Conservation (phyloP, 73 alveolate species). For the Paramecium bursaria region DNA sequence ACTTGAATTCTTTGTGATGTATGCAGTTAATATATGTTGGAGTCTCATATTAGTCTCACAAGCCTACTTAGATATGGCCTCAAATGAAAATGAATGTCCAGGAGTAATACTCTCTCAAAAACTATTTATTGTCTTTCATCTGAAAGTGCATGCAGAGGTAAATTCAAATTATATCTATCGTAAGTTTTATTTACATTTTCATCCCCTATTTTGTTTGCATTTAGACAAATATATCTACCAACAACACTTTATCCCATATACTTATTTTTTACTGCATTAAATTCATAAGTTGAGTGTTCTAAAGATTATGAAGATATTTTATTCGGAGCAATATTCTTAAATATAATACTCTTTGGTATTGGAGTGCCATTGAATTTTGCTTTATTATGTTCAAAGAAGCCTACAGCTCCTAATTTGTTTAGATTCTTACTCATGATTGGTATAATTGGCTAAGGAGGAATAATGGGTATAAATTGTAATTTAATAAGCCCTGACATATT, state of each 20-base stretch:
- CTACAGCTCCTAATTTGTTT: slow-evolving; percentile 18
- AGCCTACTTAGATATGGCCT: slow-evolving; percentile 9
- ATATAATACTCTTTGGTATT: not conserved
- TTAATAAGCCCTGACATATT: slow-evolving; percentile 17
- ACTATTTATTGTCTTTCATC: not conserved
- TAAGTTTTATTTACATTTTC: slow-evolving; percentile 37
- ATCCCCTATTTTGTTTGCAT: slow-evolving; percentile 47
- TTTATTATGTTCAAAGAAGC: slow-evolving; percentile 1
- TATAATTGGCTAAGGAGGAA: slow-evolving; percentile 43
- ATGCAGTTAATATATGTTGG: slow-evolving; percentile 53
- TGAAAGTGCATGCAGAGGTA: slow-evolving; percentile 47
- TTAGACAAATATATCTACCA: slow-evolving; percentile 23
- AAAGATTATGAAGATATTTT: slow-evolving; percentile 13
- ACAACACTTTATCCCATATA: slow-evolving; percentile 21
- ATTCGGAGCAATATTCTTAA: slow-evolving; percentile 16
- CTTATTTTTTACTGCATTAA: not conserved
- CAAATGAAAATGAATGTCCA: slow-evolving; percentile 21
- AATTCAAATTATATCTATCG: no score
- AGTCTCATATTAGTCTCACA: slow-evolving; percentile 3
- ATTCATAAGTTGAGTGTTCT: slow-evolving; percentile 5
- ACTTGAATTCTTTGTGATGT: slow-evolving; percentile 58
- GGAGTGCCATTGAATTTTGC: slow-evolving; percentile 51
- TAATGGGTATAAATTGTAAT: not conserved
- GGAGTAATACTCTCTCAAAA: slow-evolving; percentile 5
- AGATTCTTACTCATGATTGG: slow-evolving; percentile 33